Conservation (phyloP, 2,329 filamentous ascomycete species). For the Bipolaris sorokiniana region DNA sequence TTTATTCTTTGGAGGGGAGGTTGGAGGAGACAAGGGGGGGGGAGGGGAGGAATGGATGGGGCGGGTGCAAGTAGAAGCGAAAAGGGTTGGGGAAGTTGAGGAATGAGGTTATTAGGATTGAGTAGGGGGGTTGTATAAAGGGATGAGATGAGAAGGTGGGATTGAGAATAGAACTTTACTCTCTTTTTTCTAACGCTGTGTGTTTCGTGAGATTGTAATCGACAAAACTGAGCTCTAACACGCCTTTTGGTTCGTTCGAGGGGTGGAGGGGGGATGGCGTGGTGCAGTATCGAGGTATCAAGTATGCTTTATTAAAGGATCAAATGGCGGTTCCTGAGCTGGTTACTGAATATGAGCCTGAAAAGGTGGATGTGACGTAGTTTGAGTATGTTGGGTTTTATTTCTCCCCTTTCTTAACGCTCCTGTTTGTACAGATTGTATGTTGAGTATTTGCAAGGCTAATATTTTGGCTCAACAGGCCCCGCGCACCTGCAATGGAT, state of each 20-base stretch:
- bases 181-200: background rate
- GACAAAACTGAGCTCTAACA: slow-evolving; percentile 6
- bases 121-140: too few relatives aligned
- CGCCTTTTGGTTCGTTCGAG: slow-evolving; percentile 18
- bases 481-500: slow-evolving; percentile 24
- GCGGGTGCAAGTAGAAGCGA: too few relatives aligned
- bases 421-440: too few relatives aligned
- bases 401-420: too few relatives aligned
- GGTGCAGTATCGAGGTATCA: slow-evolving; percentile 40
- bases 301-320: slow-evolving; percentile 42
- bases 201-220: background rate
- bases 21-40: too few relatives aligned
- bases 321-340: slow-evolving; percentile 40
- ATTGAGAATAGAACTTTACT: background rate
- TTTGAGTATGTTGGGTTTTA: slow-evolving; percentile 33
- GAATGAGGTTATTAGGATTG: too few relatives aligned
- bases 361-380: slow-evolving; percentile 34
- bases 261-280: slow-evolving; percentile 24
- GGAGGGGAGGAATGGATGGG: too few relatives aligned
- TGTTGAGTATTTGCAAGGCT: background rate
- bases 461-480: slow-evolving; percentile 13
- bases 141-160: too few relatives aligned
- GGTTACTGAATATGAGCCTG: slow-evolving; percentile 21
- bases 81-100: too few relatives aligned
- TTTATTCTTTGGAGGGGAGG: too few relatives aligned